Conservation (phyloP, 805 yeast species). For the Komagataella phaffii region DNA sequence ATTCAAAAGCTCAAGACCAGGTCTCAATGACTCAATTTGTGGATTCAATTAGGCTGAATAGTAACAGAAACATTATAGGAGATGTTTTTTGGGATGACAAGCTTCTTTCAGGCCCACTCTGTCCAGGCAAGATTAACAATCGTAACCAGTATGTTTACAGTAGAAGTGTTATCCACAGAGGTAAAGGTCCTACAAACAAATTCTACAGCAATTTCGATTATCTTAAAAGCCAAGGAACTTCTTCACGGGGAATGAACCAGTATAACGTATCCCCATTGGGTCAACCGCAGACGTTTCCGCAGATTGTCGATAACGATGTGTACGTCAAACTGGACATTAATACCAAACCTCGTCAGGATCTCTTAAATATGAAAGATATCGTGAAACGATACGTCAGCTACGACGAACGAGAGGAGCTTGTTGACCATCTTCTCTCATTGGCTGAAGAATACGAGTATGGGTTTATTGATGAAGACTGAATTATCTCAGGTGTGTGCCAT, state of each 20-base stretch:
- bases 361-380: slow-evolving; percentile 11
- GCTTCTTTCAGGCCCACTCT: background rate
- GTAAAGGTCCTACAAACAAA: background rate
- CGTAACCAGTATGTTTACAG: background rate
- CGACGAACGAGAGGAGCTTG: slow-evolving; percentile 39
- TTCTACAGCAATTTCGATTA: background rate
- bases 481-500: background rate
- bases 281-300: background rate
- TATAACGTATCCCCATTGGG: background rate
- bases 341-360: slow-evolving; percentile 10
- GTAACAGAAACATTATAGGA: background rate
- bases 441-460: slow-evolving; percentile 38
- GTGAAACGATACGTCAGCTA: slow-evolving; percentile 15
- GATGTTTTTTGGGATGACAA: background rate
- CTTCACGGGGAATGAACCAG: background rate
- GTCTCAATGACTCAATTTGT: background rate
- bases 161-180: background rate
- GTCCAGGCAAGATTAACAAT: background rate
- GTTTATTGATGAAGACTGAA: slow-evolving; percentile 25
- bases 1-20: background rate
- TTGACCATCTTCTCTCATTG: slow-evolving; percentile 30
- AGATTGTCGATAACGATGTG: slow-evolving; percentile 2
- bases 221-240: background rate
- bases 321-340: background rate
- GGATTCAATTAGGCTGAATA: background rate